Evolutionary conservation across 768 basidiomycete genomes (phyloP), one percentile per base, ranked within the genome.

Genomic region (Russula dissimulans): DNA sequence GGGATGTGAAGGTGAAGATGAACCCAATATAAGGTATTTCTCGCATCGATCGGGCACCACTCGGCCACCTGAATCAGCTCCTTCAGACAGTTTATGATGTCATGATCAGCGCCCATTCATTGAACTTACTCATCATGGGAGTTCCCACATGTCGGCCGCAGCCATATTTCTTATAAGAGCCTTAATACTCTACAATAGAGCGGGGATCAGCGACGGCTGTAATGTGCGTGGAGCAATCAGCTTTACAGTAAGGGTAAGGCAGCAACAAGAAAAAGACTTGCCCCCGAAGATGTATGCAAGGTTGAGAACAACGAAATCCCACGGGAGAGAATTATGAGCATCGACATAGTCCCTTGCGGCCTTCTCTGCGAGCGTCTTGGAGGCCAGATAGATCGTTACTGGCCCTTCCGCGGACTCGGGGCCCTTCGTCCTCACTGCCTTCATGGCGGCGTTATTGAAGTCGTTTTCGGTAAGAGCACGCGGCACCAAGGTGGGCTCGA

Each of bases 311-410:
- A 76, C 72, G 22, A 86, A 64, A 62, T 84, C 84, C 79, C 79
- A 84, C 2, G 68, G 61, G 31, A 81, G 68, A 12, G 43, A 50
- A 55, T 80, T 78, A 61, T 82, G 72, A 54, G 77, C 62, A 34
- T 78, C 68, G 39, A 77, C 67, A 61, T n/a, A 78, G 5, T 72
- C 70, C 82, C 82, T 84, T 7, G 81, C 81, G 12, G 79, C 78
- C 65, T 73, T 75, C 72, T 87, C 85, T 2, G 85, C 83, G 6
- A 84, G 74, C 0, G 76, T 76, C 75, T 87, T 86, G 17, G 78
- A 71, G 8, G 78, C 83, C 22, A 75, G 66, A 68, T 89, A 89
- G 62, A 80, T 82, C 5, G 67, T 54, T 5, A 70, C 60, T 0
- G 63, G 59, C 1, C 70, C 59, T 0, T 80, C 80, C 1, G 77